Evolutionary conservation across 352 stramenopile species (phyloP), one percentile per base, ranked within the genome.

Genomic region (Globisporangium heterothallicum): DNA sequence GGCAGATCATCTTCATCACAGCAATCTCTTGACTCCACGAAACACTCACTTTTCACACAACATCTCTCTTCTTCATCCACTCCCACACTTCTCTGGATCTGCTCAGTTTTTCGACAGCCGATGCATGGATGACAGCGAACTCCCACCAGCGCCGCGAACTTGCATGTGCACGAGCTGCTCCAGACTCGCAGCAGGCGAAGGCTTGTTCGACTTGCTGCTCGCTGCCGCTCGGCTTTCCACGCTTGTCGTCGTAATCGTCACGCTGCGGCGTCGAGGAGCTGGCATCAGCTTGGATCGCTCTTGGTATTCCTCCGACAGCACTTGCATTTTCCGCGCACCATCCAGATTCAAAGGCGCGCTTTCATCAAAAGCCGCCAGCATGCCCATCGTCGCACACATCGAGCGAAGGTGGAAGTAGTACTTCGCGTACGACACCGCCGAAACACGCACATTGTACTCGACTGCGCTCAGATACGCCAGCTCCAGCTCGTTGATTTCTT

Each of bases 341-440:
- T 94, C 84, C 27, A 94, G 35, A 49, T 92, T 94, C 9, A 94
- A 54, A 34, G 84, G 84, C 40, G 72, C 77, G 44, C 74, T 88
- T 58, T 85, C 76, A 29, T 91, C 83, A 44, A 91, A 90, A 0
- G 76, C 68, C 56, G 70, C 64, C 49, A 90, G 51, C 55, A 88
- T 76, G 8, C 80, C 80, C 79, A 97, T 96, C 10, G 82, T 81
- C 21, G 92, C 92, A 26, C 95, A 84, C 88, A 98, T 98, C 4
- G 86, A 94, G 38, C 95, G 89, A 52, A 99, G 59, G 49, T 98
- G 84, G 61, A 99, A 99, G 68, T 99, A 99, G 65, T 99, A 98
- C 74, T 94, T 95, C 56, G 82, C 86, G 58, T 94, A 94, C 49
- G 83, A 92, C 41, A 84, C 81, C 0, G 84, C 82, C 24, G 86